Base-by-base conservation (phyloP, 345 rosid species). In the Salix arbutifolia region DNA sequence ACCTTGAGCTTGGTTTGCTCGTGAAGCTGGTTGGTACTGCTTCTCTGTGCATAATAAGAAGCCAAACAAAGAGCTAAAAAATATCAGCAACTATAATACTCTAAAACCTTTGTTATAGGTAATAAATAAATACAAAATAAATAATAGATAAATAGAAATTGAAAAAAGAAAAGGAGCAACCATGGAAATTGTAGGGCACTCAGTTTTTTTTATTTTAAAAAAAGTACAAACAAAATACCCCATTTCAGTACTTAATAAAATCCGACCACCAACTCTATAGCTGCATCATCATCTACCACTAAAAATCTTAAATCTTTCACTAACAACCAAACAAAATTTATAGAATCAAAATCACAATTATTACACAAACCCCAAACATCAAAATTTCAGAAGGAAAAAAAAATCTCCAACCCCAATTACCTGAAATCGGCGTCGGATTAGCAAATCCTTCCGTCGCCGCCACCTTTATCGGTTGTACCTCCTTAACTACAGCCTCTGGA, bases 1-100 rank as follows among this genome's bases (percentile, higher is more conserved):
- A 86, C 92, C 92, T 87, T 74, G 90, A 83, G 84, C 78, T 78
- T 77, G 84, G 74, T 77, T 78, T 31, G 78, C 83, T 80, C 52
- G 78, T 42, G 64, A 71, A 78, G 76, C 48, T 35, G 83, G 85
- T 25, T 84, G 88, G 78, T 76, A 83, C 82, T 85, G 91, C 83
- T 88, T 85, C 76, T 85, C 89, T 84, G 80, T 8, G 69, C 58
- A 73, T 30, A 42, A 77, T 25, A 69, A 74, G 42, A 52, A 56
- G 65, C 58, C 12, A 58, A 44, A 12, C 16, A 61, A 72, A 12
- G 2, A 13, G 4, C 33, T 35, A 28, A 70, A 23, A 40, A 65
- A 28, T 8, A 37, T 21, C 2, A 65, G 38, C 16, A 56, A 13
- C 19, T 17, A 67, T 42, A 5, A 58, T 8, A 67, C 42, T 23